A percentile compares a stretch with the other conserved stretches of the same genome.
Evolutionary conservation across 148 eudicot genomes (phyloP).

Genomic region (Hydrangea macrophylla): DNA sequence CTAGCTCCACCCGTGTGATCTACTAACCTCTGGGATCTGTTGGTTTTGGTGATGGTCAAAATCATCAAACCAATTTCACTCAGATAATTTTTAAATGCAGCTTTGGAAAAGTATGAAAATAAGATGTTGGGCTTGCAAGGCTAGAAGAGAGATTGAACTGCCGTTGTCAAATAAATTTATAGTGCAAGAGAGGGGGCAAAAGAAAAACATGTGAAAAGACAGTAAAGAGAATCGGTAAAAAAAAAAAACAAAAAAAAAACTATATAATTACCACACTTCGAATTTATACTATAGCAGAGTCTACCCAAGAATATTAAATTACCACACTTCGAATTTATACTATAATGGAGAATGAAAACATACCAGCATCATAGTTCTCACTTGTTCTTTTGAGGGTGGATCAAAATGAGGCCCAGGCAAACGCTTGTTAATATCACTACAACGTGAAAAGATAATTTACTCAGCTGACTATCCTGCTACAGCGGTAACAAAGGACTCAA

Average conservation of each 20-base stretch:
- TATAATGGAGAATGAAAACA: conserved; percentile 10
- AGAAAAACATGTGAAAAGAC: neutral
- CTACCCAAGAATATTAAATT: neutral
- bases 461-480: neutral
- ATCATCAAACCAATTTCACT: neutral
- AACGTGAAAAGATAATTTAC: conserved; percentile 6
- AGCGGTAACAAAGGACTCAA: neutral
- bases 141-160: too few relatives aligned
- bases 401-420: conserved; percentile 94
- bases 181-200: neutral
- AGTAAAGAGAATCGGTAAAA: neutral
- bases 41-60: neutral
- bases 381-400: conserved; percentile 73
- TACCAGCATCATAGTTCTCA: conserved; percentile 68
- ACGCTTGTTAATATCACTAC: conserved; percentile 80
- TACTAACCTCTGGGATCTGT: neutral
- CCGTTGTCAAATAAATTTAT: too few relatives aligned
- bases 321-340: neutral
- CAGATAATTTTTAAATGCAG: too few relatives aligned
- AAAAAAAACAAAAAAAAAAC: too few relatives aligned
- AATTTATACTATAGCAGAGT: neutral
- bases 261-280: neutral
- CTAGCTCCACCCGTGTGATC: neutral
- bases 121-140: too few relatives aligned
- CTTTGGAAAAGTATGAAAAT: neutral